A percentile compares a stretch with the other conserved stretches of the same genome.
These are phyloP conservation scores for Monosporozyma solicola DNA, from an alignment of 805 yeast genomes.

Conservation along the genomic window DNA sequence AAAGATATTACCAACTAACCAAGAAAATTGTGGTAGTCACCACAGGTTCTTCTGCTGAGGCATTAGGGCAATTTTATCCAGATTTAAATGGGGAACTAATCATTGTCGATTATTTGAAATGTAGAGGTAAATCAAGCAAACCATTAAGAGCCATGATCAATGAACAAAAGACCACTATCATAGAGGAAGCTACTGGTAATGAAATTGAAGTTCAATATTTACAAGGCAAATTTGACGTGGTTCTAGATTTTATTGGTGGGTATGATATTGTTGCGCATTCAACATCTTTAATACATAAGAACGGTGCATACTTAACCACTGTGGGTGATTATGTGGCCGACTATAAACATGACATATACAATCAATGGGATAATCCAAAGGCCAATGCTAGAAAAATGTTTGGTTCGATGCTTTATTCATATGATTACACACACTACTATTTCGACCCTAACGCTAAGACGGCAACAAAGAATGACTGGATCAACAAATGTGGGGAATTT, in stretches of 20 bases:
- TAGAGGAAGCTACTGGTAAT: slow-evolving; percentile 21
- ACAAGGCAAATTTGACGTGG: slow-evolving; percentile 47
- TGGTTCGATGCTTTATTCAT: slow-evolving; percentile 30
- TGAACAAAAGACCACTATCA: slow-evolving; percentile 30
- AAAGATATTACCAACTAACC: slow-evolving; percentile 38
- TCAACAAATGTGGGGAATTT: slow-evolving; percentile 35
- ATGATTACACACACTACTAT: slow-evolving; percentile 31
- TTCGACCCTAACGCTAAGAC: slow-evolving; percentile 27
- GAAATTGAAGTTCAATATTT: slow-evolving; percentile 21
- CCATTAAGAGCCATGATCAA: slow-evolving; percentile 25
- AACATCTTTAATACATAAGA: slow-evolving; percentile 35
- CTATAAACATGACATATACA: slow-evolving; percentile 31
- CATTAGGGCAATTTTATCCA: slow-evolving; percentile 35
- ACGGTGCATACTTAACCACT: slow-evolving; percentile 48
- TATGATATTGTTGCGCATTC: slow-evolving; percentile 41
- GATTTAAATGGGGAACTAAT: slow-evolving; percentile 34
- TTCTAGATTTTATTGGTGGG: slow-evolving; percentile 70
- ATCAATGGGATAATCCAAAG: slow-evolving; percentile 30
- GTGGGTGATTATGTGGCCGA: slow-evolving; percentile 50
- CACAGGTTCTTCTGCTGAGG: slow-evolving; percentile 42
- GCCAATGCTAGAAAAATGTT: slow-evolving; percentile 31
- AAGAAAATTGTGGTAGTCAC: slow-evolving; percentile 48
- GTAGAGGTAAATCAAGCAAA: slow-evolving; percentile 28
- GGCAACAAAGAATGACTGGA: slow-evolving; percentile 32
- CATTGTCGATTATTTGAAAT: slow-evolving; percentile 25